Percentiles rank a stretch among this genome's conserved stretches.
Evolutionary conservation across 768 basidiomycete species (phyloP).

Genomic region (Hygrophorus pudorinus): DNA sequence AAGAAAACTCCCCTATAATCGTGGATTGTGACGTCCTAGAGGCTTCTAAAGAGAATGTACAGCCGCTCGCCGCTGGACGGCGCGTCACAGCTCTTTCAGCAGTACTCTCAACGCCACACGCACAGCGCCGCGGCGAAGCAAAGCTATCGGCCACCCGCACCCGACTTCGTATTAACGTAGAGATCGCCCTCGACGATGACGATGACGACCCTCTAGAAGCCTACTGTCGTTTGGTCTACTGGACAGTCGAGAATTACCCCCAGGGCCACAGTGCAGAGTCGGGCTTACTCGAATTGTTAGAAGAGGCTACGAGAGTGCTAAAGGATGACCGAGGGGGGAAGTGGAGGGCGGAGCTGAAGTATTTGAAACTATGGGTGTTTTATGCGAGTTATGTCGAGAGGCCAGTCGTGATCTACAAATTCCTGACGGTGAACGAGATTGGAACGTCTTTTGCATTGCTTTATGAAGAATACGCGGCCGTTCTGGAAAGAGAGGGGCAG

Average conservation of each 20-base stretch:
- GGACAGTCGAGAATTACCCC: slow-evolving; percentile 92
- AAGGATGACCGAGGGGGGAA: slow-evolving; percentile 63
- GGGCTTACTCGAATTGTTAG: slow-evolving; percentile 84
- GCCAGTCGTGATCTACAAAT: slow-evolving; percentile 81
- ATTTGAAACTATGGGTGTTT: slow-evolving; percentile 89
- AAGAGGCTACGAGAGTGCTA: slow-evolving; percentile 82
- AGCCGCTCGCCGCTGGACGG: slow-evolving; percentile 70
- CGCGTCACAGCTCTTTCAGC: slow-evolving; percentile 70
- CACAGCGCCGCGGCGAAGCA: slow-evolving; percentile 61
- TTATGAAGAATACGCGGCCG: slow-evolving; percentile 88
- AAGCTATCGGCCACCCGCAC: slow-evolving; percentile 57
- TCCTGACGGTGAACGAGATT: slow-evolving; percentile 85
- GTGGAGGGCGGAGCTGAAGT: slow-evolving; percentile 75
- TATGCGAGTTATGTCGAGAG: slow-evolving; percentile 91
- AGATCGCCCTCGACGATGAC: slow-evolving; percentile 70
- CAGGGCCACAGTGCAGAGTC: slow-evolving; percentile 85
- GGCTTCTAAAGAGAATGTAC: slow-evolving; percentile 81
- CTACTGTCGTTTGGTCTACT: slow-evolving; percentile 77
- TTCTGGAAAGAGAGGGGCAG: slow-evolving; percentile 77
- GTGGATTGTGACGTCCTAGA: slow-evolving; percentile 78
- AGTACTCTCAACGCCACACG: slow-evolving; percentile 67
- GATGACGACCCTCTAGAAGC: slow-evolving; percentile 80
- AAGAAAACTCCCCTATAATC: slow-evolving; percentile 33
- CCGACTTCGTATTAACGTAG: slow-evolving; percentile 61
- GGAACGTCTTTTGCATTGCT: slow-evolving; percentile 71